phyloP scores from a whole-genome alignment of 2,329 filamentous ascomycete genomes.

The Thermothelomyces thermophilus region DNA sequence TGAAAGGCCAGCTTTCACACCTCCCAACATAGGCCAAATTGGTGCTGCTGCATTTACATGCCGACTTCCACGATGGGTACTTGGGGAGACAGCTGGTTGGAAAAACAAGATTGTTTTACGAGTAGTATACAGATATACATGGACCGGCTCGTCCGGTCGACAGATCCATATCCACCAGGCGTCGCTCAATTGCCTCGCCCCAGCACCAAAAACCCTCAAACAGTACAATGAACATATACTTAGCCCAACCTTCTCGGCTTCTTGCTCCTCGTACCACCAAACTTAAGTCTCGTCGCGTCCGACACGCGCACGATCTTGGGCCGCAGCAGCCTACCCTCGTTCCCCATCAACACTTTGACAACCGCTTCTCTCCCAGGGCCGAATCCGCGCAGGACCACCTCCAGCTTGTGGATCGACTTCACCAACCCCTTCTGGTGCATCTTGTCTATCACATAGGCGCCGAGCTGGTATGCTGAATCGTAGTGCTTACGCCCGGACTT shows the following conservation, averaged over 20 bases:
- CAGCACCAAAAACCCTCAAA: not conserved
- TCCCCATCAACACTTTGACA: conserved; percentile 80
- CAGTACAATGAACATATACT: not conserved
- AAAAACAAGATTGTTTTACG: conserved; percentile 2
- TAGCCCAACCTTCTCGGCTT: conserved; percentile 74
- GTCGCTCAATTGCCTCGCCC: not conserved
- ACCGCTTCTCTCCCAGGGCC: conserved; percentile 82
- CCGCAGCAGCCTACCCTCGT: conserved; percentile 71
- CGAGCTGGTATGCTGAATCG: conserved; percentile 87
- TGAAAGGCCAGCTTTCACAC: not conserved
- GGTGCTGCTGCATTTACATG: too few relatives aligned
- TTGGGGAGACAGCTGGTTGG: too few relatives aligned
- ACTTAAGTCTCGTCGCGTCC: conserved; percentile 86
- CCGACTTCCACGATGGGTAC: too few relatives aligned
- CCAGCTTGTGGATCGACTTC: conserved; percentile 66
- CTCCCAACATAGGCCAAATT: not conserved
- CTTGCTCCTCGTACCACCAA: conserved; percentile 84
- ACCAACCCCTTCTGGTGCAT: conserved; percentile 77
- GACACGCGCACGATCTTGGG: conserved; percentile 71
- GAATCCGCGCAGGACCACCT: conserved; percentile 79
- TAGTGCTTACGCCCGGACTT: conserved; percentile 76
- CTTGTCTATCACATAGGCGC: conserved; percentile 73
- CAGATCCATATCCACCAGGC: not conserved
- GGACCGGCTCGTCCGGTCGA: not conserved
- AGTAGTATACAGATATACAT: conserved; percentile 11